These are phyloP conservation scores for Orbilia quercus DNA, from an alignment of 2,329 filamentous ascomycete species.

Conservation along the genomic window DNA sequence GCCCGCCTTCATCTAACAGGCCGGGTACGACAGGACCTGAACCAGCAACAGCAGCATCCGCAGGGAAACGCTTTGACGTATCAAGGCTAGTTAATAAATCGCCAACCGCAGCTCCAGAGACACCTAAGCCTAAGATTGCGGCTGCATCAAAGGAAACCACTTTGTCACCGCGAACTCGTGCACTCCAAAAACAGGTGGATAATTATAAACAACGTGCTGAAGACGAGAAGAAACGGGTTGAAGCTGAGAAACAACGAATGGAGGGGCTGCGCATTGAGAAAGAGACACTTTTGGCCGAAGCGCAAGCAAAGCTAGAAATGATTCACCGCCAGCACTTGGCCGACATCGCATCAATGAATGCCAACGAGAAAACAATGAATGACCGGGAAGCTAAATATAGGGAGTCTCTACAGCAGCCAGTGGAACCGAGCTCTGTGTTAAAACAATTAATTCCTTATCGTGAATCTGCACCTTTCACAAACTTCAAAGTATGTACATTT, in stretches of 20 bases:
- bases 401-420: slow-evolving; percentile 21
- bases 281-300: slow-evolving; percentile 4
- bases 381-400: slow-evolving; percentile 26
- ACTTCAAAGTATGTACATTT: slow-evolving; percentile 34
- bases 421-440: slow-evolving; percentile 26
- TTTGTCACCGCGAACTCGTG: slow-evolving; percentile 27
- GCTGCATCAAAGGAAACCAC: background rate
- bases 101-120: background rate
- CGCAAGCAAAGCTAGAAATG: slow-evolving; percentile 6
- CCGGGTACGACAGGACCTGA: background rate
- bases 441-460: slow-evolving; percentile 46
- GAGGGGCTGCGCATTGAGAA: slow-evolving; percentile 3
- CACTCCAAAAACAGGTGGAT: slow-evolving; percentile 31
- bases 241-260: slow-evolving; percentile 18
- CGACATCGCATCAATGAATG: slow-evolving; percentile 6
- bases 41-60: background rate
- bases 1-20: background rate
- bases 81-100: slow-evolving; percentile 10
- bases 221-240: slow-evolving; percentile 8
- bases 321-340: background rate
- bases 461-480: slow-evolving; percentile 32
- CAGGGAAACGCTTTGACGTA: background rate
- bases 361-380: slow-evolving; percentile 24
- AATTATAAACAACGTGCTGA: slow-evolving; percentile 21
- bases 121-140: background rate